phyloP scores from a whole-genome alignment of 108 stramenopile genomes.

The Cafeteria roenbergensis region DNA sequence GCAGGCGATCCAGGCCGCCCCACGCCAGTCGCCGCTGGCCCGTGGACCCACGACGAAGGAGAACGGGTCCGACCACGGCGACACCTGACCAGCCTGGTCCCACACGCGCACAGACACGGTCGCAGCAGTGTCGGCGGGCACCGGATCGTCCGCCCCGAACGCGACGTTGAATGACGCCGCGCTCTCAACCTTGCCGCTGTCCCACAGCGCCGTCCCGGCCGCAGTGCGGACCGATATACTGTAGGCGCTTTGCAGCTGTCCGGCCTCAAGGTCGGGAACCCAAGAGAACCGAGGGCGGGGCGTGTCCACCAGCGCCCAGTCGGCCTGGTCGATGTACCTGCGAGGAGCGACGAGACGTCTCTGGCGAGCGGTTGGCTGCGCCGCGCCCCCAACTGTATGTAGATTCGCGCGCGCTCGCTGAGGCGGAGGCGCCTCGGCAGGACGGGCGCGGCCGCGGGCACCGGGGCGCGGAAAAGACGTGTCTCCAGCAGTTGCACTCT shows the following conservation, averaged over 20 bases:
- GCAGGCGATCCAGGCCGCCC: neutral
- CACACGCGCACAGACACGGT: neutral
- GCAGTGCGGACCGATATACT: neutral
- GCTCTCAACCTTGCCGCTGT: neutral
- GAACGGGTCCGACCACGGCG: neutral
- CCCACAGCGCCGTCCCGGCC: neutral
- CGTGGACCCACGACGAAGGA: neutral
- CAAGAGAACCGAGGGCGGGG: neutral
- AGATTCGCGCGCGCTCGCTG: too few relatives aligned
- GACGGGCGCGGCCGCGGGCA: too few relatives aligned
- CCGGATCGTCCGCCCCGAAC: neutral
- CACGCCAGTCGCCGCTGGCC: neutral
- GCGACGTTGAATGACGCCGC: neutral
- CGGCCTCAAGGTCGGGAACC: neutral
- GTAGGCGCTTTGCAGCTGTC: neutral
- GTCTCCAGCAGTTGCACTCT: too few relatives aligned
- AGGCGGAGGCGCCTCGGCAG: too few relatives aligned
- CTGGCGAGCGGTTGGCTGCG: too few relatives aligned
- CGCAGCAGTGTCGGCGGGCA: neutral
- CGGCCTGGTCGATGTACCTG: neutral
- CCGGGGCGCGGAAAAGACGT: too few relatives aligned
- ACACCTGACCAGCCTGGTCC: neutral
- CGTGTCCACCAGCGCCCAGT: neutral
- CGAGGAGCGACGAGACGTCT: too few relatives aligned
- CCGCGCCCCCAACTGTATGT: too few relatives aligned